Percentiles rank a stretch among this genome's conserved stretches.
Conservation (phyloP, 306 rosid species). For the Betula pendula region DNA sequence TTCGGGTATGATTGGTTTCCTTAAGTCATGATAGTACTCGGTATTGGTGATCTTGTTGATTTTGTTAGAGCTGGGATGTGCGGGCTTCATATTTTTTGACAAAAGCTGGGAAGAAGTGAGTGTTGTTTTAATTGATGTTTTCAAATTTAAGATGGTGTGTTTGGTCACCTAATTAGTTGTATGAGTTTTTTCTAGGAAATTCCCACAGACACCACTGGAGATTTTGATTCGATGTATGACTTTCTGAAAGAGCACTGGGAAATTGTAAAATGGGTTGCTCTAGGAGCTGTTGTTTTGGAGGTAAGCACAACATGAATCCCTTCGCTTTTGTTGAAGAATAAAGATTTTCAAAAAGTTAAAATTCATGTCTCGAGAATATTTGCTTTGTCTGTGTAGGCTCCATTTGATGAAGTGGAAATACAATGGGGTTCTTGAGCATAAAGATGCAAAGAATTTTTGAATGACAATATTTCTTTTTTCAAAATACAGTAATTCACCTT, state of each 20-base stretch:
- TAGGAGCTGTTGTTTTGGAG: constrained; percentile 84
- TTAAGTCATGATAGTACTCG: constrained; percentile 72
- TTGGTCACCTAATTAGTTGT: constrained; percentile 31
- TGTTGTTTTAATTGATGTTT: constrained; percentile 19
- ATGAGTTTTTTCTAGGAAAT: constrained; percentile 53
- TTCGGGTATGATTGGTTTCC: constrained; percentile 44
- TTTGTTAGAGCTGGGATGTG: constrained; percentile 79
- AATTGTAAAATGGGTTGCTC: constrained; percentile 79
- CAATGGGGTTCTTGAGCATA: neutral
- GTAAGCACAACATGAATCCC: constrained; percentile 39
- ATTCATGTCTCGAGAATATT: neutral
- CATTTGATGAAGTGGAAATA: neutral
- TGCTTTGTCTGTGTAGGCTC: neutral
- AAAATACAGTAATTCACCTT: neutral
- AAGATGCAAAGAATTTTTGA: neutral
- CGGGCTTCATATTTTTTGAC: constrained; percentile 83
- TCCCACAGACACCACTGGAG: constrained; percentile 78
- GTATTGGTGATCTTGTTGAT: constrained; percentile 69
- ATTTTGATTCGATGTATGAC: constrained; percentile 64
- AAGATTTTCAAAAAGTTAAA: neutral
- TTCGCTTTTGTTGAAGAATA: constrained; percentile 16
- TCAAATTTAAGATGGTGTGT: constrained; percentile 29
- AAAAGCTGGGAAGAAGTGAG: constrained; percentile 84
- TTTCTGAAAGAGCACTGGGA: constrained; percentile 71
- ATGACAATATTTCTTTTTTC: neutral